Percentiles rank a stretch among this genome's conserved stretches.
phyloP scores from a whole-genome alignment of 257 asterid genomes.

The Ligustrum vulgare region DNA sequence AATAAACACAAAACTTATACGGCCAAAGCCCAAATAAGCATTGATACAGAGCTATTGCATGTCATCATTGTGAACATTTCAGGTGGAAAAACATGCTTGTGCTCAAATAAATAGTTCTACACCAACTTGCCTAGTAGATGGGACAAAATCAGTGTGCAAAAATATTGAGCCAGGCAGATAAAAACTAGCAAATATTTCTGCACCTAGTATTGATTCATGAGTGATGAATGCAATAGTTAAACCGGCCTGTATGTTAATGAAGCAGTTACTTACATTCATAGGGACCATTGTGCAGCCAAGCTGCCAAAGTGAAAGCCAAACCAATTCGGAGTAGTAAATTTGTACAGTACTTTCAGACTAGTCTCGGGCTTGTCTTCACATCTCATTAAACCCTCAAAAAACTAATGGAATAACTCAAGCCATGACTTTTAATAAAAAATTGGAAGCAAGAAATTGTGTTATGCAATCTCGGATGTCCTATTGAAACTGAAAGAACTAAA shows the following conservation, averaged over 20 bases:
- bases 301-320: slow-evolving; percentile 2
- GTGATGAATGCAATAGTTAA: not conserved
- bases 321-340: not conserved
- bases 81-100: not conserved
- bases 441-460: not conserved
- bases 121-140: not conserved
- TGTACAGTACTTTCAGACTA: not conserved
- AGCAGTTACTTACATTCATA: not conserved
- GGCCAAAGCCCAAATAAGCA: not conserved
- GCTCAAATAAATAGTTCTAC: not conserved
- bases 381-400: not conserved
- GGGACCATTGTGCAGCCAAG: not conserved
- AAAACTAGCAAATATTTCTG: not conserved
- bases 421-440: not conserved
- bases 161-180: not conserved
- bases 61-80: not conserved
- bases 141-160: not conserved
- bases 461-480: not conserved
- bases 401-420: not conserved
- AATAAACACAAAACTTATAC: not conserved
- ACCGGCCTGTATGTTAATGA: not conserved
- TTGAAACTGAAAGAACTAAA: not conserved
- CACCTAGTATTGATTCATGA: not conserved
- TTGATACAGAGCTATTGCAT: not conserved
- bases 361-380: not conserved